A percentile compares a stretch with the other conserved stretches of the same genome.
phyloP scores from a whole-genome alignment of 1,284 basidiomycete genomes.

The Malassezia dermatis region DNA sequence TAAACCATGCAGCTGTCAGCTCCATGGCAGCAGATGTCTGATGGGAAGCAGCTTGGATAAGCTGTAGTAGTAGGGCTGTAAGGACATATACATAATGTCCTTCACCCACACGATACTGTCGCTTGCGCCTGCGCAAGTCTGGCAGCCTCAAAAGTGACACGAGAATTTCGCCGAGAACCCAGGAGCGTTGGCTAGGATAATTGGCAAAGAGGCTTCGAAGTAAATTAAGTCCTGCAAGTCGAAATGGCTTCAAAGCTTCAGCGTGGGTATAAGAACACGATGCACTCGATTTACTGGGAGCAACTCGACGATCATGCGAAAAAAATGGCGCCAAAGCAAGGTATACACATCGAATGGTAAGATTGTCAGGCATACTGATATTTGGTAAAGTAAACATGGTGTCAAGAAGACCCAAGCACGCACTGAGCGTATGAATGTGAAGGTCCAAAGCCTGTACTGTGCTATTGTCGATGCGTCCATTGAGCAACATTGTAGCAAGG shows the following conservation, averaged over 20 bases:
- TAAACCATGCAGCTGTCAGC: slow-evolving; percentile 19
- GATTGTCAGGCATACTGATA: slow-evolving; percentile 39
- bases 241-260: slow-evolving; percentile 50
- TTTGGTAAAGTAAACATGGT: slow-evolving; percentile 50
- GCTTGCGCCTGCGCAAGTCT: slow-evolving; percentile 73
- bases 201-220: slow-evolving; percentile 74
- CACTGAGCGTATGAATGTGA: slow-evolving; percentile 27
- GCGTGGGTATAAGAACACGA: not conserved
- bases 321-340: slow-evolving; percentile 87
- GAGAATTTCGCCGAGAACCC: slow-evolving; percentile 93
- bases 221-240: slow-evolving; percentile 68
- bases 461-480: slow-evolving; percentile 23
- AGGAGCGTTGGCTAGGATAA: slow-evolving; percentile 74
- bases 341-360: slow-evolving; percentile 77
- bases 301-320: slow-evolving; percentile 55
- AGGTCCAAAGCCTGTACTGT: slow-evolving; percentile 10
- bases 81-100: slow-evolving; percentile 73
- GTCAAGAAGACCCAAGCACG: slow-evolving; percentile 47
- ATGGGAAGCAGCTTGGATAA: slow-evolving; percentile 70
- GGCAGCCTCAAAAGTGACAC: slow-evolving; percentile 77
- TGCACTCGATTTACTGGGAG: not conserved
- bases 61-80: slow-evolving; percentile 78
- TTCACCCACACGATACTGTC: slow-evolving; percentile 55
- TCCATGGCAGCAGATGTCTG: slow-evolving; percentile 18
- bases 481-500: slow-evolving; percentile 22